Evolutionary conservation across 305 asterid genomes (phyloP).

Genomic region (Fraxinus angustifolia): DNA sequence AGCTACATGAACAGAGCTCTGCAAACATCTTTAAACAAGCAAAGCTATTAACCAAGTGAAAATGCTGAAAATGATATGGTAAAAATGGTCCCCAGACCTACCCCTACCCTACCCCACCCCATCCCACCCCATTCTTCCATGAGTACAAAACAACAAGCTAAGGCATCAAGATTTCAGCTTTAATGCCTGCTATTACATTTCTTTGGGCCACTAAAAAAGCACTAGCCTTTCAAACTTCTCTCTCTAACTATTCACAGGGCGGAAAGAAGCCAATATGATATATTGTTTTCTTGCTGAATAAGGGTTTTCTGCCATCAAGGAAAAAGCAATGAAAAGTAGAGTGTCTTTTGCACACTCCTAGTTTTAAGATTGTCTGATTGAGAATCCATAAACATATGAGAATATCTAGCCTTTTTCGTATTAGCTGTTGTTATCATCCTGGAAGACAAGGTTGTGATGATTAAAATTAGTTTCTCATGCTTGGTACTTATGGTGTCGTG

Average conservation of each 20-base stretch:
- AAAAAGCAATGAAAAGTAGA: constrained; percentile 36
- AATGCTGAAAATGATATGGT: constrained; percentile 38
- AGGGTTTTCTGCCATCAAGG: constrained; percentile 38
- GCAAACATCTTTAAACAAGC: constrained; percentile 34
- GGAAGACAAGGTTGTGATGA: constrained; percentile 14
- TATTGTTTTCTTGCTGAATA: constrained; percentile 34
- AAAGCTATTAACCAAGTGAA: constrained; percentile 38
- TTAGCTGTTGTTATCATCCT: constrained; percentile 29
- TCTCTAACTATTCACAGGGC: constrained; percentile 24
- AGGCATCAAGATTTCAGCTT: constrained; percentile 49
- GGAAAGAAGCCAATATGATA: constrained; percentile 21
- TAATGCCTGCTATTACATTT: constrained; percentile 41
- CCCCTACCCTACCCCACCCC: constrained; percentile 41
- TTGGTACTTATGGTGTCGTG: not conserved
- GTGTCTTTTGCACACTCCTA: constrained; percentile 59
- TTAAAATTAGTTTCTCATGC: not conserved
- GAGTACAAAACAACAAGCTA: constrained; percentile 44
- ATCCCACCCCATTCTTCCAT: constrained; percentile 24
- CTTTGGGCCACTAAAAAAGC: constrained; percentile 67
- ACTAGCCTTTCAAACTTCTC: constrained; percentile 33
- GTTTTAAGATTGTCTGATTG: constrained; percentile 58
- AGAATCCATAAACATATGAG: constrained; percentile 38
- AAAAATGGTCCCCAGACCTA: constrained; percentile 42
- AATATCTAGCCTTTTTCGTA: constrained; percentile 40
- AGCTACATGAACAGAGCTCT: constrained; percentile 42